These are phyloP conservation scores for Suillus weaverae DNA, from an alignment of 768 basidiomycete genomes.

Conservation along the genomic window DNA sequence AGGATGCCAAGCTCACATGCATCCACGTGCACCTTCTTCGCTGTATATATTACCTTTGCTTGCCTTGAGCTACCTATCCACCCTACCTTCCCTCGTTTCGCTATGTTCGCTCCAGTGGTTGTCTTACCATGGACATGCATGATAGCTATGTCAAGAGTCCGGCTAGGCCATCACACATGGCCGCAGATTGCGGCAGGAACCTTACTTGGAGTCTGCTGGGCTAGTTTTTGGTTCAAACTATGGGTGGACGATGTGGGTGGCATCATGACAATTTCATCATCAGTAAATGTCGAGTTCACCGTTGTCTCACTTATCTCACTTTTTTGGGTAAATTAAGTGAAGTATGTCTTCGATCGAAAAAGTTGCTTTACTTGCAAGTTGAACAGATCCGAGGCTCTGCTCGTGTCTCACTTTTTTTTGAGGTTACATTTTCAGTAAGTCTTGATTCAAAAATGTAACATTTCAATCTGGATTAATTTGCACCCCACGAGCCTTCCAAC, in stretches of 20 bases:
- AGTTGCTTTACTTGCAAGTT: background rate
- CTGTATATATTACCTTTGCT: conserved; percentile 60
- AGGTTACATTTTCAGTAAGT: background rate
- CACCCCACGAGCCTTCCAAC: background rate
- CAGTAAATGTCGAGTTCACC: background rate
- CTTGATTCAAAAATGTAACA: background rate
- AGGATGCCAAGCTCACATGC: conserved; percentile 89
- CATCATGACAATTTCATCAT: conserved; percentile 19
- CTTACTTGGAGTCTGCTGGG: conserved; percentile 53
- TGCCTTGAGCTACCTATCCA: conserved; percentile 61
- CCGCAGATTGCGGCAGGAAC: conserved; percentile 64
- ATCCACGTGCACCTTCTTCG: conserved; percentile 64
- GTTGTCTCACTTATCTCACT: conserved; percentile 1
- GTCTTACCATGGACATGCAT: conserved; percentile 54
- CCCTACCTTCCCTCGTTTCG: conserved; percentile 43
- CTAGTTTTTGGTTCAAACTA: conserved; percentile 53
- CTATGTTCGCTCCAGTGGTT: conserved; percentile 40
- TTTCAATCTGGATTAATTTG: background rate
- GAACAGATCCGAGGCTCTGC: background rate
- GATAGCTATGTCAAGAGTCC: conserved; percentile 65
- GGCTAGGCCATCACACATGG: conserved; percentile 78
- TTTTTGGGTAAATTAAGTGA: conserved; percentile 1
- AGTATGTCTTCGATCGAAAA: background rate
- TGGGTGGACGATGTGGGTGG: conserved; percentile 42
- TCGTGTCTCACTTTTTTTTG: background rate